Percentiles rank a stretch among this genome's conserved stretches.
phyloP scores from a whole-genome alignment of 345 rosid genomes.

The Carallia pectinifolia region DNA sequence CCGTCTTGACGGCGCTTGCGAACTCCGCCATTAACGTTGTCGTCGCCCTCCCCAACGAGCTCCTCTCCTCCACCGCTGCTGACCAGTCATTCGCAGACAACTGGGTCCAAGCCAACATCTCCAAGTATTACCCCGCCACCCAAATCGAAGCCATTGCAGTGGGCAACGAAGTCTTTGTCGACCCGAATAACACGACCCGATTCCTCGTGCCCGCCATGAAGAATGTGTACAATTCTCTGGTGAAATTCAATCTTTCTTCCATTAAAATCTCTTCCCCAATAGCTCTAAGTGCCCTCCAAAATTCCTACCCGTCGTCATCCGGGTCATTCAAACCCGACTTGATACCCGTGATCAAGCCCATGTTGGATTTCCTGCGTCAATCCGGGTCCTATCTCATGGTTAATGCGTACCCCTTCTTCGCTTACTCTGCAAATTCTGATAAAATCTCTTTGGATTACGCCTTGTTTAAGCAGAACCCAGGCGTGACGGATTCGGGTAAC shows the following conservation, averaged over 20 bases:
- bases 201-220: slow-evolving; percentile 85
- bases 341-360: slow-evolving; percentile 72
- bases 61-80: slow-evolving; percentile 59
- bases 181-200: slow-evolving; percentile 58
- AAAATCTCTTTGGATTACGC: slow-evolving; percentile 72
- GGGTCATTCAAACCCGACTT: slow-evolving; percentile 70
- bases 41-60: slow-evolving; percentile 80
- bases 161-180: slow-evolving; percentile 89
- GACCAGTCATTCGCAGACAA: slow-evolving; percentile 70
- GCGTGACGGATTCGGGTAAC: slow-evolving; percentile 71
- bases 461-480: slow-evolving; percentile 58
- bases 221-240: slow-evolving; percentile 58
- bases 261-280: slow-evolving; percentile 76
- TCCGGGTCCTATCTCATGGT: slow-evolving; percentile 73
- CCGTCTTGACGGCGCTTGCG: slow-evolving; percentile 65
- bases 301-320: slow-evolving; percentile 76
- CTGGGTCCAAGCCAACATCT: slow-evolving; percentile 73
- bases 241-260: slow-evolving; percentile 44
- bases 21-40: slow-evolving; percentile 60
- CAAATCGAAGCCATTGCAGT: slow-evolving; percentile 76
- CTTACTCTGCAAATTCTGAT: slow-evolving; percentile 63
- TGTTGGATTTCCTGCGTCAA: slow-evolving; percentile 59
- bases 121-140: slow-evolving; percentile 45
- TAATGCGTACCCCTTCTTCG: slow-evolving; percentile 86
- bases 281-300: slow-evolving; percentile 58